Evolutionary conservation across 192 early-diverging fungal species (phyloP).

Genomic region (Coemansia reversa): DNA sequence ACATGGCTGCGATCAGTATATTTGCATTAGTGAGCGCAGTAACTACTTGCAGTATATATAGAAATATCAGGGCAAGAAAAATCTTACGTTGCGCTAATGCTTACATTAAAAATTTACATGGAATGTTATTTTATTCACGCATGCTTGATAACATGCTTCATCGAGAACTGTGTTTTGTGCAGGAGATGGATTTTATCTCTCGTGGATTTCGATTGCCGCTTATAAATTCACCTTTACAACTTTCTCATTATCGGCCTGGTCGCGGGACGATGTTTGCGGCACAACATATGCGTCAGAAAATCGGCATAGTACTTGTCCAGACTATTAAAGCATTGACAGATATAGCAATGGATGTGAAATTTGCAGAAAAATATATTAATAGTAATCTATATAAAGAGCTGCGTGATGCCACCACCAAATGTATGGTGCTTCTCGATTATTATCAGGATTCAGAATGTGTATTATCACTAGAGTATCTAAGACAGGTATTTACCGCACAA

Average conservation of each 20-base stretch:
- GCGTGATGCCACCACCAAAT: background rate
- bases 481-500: slow-evolving; percentile 11
- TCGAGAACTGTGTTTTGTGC: slow-evolving; percentile 24
- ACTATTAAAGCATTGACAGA: background rate
- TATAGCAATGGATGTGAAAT: background rate
- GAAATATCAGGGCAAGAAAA: background rate
- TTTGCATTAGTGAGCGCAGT: background rate
- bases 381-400: background rate
- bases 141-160: slow-evolving; percentile 24
- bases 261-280: slow-evolving; percentile 18
- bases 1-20: background rate
- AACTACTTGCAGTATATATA: background rate
- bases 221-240: slow-evolving; percentile 1
- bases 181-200: slow-evolving; percentile 31
- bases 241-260: background rate
- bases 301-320: slow-evolving; percentile 2
- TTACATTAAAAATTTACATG: background rate
- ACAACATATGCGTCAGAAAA: slow-evolving; percentile 16
- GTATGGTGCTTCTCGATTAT: background rate
- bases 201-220: slow-evolving; percentile 24
- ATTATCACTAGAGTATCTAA: slow-evolving; percentile 15
- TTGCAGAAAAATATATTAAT: background rate
- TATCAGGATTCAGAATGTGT: background rate
- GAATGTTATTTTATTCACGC: slow-evolving; percentile 10
- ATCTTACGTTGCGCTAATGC: background rate